Evolutionary conservation across 345 rosid genomes (phyloP).

Genomic region (Excoecaria agallocha): DNA sequence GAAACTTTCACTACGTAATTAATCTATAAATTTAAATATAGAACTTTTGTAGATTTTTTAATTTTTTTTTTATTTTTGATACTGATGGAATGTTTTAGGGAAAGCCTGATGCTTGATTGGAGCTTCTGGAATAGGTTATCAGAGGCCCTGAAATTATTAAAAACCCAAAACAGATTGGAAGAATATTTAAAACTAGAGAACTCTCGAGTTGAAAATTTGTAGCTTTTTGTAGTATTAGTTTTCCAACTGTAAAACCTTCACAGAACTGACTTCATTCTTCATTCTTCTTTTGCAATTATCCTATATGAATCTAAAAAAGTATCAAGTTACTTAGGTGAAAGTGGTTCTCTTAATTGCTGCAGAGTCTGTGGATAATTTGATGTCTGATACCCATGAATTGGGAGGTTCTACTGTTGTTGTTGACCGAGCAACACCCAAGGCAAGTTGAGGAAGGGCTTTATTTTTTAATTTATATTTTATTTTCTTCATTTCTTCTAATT

Average conservation of each 20-base stretch:
- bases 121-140: neutral
- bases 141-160: neutral
- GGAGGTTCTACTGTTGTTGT: slow-evolving; percentile 88
- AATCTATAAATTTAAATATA: too few relatives aligned
- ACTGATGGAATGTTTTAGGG: neutral
- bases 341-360: slow-evolving; percentile 16
- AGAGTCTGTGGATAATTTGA: slow-evolving; percentile 90
- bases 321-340: neutral
- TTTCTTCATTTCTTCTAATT: neutral
- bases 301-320: neutral
- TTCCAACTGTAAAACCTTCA: neutral
- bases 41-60: too few relatives aligned
- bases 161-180: neutral
- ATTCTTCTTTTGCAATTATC: neutral
- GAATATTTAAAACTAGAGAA: neutral
- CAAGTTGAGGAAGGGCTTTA: slow-evolving; percentile 19
- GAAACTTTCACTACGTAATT: too few relatives aligned
- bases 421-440: slow-evolving; percentile 98
- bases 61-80: neutral
- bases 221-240: neutral
- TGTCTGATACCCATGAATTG: slow-evolving; percentile 88
- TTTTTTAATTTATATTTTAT: neutral
- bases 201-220: neutral
- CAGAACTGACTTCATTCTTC: neutral
- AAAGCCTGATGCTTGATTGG: neutral